These are phyloP conservation scores for Krasilnikovozyma curviuscula DNA, from an alignment of 768 basidiomycete species.

Conservation along the genomic window DNA sequence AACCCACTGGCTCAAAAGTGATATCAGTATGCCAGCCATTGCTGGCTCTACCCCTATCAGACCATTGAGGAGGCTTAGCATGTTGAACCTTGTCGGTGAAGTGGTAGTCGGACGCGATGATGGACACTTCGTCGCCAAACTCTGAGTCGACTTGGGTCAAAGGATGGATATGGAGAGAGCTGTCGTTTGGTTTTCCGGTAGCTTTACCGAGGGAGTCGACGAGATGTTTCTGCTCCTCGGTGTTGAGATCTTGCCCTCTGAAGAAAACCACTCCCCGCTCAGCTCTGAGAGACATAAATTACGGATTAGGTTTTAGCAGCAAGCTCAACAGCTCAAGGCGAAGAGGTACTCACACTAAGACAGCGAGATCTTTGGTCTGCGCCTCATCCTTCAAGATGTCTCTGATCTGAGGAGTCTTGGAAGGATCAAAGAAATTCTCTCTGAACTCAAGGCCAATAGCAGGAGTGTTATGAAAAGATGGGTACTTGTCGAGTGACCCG, in stretches of 20 bases:
- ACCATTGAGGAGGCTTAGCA: neutral
- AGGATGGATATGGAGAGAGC: conserved; percentile 40
- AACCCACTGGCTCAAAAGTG: neutral
- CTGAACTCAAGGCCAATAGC: conserved; percentile 42
- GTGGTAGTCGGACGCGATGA: conserved; percentile 34
- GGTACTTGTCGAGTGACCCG: too few species aligned
- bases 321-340: too few species aligned
- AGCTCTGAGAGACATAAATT: conserved; percentile 19
- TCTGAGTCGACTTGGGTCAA: conserved; percentile 35
- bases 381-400: neutral
- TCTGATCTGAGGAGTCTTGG: neutral
- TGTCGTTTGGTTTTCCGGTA: conserved; percentile 33
- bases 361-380: too few species aligned
- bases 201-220: conserved; percentile 34
- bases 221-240: conserved; percentile 37
- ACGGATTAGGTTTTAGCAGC: neutral
- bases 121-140: conserved; percentile 37
- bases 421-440: conserved; percentile 18
- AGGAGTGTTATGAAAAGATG: too few species aligned
- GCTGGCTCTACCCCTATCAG: conserved; percentile 28
- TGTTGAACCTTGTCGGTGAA: conserved; percentile 14
- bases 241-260: conserved; percentile 35
- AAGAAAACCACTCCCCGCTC: conserved; percentile 48
- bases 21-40: neutral
- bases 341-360: too few species aligned